Percentiles rank a stretch among this genome's conserved stretches.
phyloP scores from a whole-genome alignment of 768 basidiomycete genomes.

The Leccinum subgranulosum region DNA sequence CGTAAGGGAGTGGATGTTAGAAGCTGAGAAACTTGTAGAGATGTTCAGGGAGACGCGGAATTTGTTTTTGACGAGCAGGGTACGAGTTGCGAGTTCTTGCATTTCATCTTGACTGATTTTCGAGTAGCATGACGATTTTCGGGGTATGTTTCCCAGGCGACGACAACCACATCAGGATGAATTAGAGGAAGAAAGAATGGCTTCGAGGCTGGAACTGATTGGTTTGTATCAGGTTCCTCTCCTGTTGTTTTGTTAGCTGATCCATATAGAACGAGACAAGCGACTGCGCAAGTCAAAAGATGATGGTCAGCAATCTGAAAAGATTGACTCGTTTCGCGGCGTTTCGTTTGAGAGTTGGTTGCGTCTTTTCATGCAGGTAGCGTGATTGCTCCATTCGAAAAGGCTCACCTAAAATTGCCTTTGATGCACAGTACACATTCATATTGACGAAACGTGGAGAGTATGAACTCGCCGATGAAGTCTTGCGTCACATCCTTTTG shows the following conservation, averaged over 20 bases:
- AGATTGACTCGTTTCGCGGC: conserved; percentile 73
- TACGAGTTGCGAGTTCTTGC: conserved; percentile 38
- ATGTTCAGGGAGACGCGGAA: conserved; percentile 84
- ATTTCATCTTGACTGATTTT: not conserved
- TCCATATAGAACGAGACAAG: conserved; percentile 53
- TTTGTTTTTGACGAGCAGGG: conserved; percentile 76
- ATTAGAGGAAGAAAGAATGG: conserved; percentile 17
- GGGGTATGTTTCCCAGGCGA: conserved; percentile 20
- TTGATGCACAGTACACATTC: conserved; percentile 63
- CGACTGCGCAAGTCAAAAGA: conserved; percentile 46
- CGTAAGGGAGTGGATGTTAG: conserved; percentile 71
- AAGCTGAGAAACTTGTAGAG: conserved; percentile 85
- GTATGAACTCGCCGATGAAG: conserved; percentile 66
- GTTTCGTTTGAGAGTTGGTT: conserved; percentile 86
- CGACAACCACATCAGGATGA: conserved; percentile 12
- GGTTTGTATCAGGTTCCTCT: conserved; percentile 39
- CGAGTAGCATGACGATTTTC: conserved; percentile 32
- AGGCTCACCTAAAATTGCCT: conserved; percentile 2
- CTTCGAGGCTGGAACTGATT: conserved; percentile 62
- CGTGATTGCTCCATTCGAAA: not conserved
- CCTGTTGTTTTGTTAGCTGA: not conserved
- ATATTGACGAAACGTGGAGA: conserved; percentile 60
- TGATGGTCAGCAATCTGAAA: conserved; percentile 38
- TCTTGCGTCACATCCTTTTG: conserved; percentile 68
- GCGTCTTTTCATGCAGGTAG: conserved; percentile 78